Base-by-base conservation (phyloP, 495 filamentous ascomycete species). In the Trichocladium uniseriatum region DNA sequence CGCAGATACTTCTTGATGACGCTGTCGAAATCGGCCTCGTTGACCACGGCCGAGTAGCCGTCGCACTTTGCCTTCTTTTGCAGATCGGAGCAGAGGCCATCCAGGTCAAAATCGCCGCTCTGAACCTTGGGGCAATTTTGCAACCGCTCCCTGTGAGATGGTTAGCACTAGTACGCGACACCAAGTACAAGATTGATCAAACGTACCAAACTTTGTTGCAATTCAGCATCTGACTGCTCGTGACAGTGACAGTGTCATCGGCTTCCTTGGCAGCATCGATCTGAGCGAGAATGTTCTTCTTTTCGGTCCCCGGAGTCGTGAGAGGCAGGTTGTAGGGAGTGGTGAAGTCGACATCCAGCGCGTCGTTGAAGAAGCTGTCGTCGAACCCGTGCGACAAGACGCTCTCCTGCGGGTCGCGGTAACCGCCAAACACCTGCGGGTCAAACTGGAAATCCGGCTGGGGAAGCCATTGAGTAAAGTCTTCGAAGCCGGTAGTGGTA, bases 41-140 rank as follows among this genome's bases (percentile, higher is more conserved):
- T 84, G 41, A 98, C 84, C 19, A 96, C 88, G n/a, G 91, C 86
- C 22, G 92, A 91, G 21, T 76, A 80, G 60, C 94, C 92, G 1
- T 89, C 94, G 62, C 94, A 99, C 62, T 90, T 90, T 38, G 94
- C 94, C 69, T 99, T 99, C 58, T 85, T 84, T 49, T 89, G 84
- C n/a, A 99, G 78, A 53, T 99, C 89, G 6, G 84, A 81, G 68
- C 94, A 99, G 11, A 99, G 76, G 45, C 79, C 78, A 61, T 99
- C 94, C 55, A 99, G 83, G 56, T 99, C 92, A 52, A 95, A 80
- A 54, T 91, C 86, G 56, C 89, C 90, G 40, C 78, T 82, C 56
- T 84, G 83, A 60, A 92, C 92, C 59, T 82, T 87, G 42, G 89
- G 84, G 65, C 89, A 92, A 20, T 76, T 76, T 72, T 91, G 85